Evolutionary conservation across 768 basidiomycete genomes (phyloP).

Genomic region (Lepiota venenata): DNA sequence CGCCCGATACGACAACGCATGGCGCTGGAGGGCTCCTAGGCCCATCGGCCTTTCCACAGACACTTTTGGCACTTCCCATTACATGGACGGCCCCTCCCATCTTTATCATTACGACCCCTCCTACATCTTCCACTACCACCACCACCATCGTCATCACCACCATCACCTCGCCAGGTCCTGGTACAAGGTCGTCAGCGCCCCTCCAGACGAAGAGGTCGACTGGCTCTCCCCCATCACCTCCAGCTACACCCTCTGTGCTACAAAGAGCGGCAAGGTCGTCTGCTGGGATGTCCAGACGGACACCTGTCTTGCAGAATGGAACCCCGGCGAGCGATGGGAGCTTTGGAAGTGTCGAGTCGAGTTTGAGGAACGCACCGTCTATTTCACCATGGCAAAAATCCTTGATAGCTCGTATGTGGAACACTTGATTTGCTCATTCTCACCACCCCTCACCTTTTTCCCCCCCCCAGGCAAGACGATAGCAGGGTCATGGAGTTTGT

Average conservation of each 20-base stretch:
- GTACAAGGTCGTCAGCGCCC: constrained; percentile 69
- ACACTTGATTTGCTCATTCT: too few relatives aligned
- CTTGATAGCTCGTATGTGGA: constrained; percentile 44
- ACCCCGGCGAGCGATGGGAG: constrained; percentile 61
- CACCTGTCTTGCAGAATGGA: constrained; percentile 64
- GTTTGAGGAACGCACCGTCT: constrained; percentile 67
- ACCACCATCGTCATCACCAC: neutral
- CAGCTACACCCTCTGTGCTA: constrained; percentile 73
- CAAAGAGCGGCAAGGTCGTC: constrained; percentile 71
- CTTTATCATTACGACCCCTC: neutral
- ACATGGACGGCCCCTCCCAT: constrained; percentile 27
- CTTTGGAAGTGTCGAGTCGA: constrained; percentile 79
- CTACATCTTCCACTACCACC: neutral
- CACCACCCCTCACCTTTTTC: neutral
- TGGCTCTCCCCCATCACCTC: constrained; percentile 78
- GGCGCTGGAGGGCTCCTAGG: constrained; percentile 55
- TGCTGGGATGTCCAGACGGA: constrained; percentile 74
- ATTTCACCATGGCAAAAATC: constrained; percentile 73
- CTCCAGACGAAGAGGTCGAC: constrained; percentile 66
- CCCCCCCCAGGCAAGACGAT: constrained; percentile 46
- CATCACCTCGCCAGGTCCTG: constrained; percentile 31
- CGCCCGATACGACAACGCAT: constrained; percentile 55
- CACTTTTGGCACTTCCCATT: constrained; percentile 28
- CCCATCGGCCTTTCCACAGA: constrained; percentile 37
- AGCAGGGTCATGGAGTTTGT: constrained; percentile 67